phyloP scores from a whole-genome alignment of 192 early-diverging fungal genomes.

The Haplosporangium gracile region DNA sequence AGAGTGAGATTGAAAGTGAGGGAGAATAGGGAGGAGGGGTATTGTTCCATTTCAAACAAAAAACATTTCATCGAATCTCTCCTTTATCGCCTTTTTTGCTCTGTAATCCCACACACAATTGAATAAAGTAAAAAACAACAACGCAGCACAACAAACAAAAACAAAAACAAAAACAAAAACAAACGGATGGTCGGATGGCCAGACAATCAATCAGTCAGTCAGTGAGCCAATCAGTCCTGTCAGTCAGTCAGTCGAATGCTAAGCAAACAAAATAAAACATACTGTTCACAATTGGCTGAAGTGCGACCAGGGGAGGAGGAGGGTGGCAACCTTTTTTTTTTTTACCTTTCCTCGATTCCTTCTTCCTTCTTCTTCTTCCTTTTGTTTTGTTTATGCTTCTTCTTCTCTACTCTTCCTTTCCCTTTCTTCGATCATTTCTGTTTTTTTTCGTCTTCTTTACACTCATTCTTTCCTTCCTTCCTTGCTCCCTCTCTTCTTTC shows the following conservation, averaged over 20 bases:
- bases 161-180: not conserved
- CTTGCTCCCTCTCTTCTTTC: no score
- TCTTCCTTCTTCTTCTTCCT: not conserved
- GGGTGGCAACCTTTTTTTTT: not conserved
- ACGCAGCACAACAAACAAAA: not conserved
- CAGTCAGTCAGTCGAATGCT: not conserved
- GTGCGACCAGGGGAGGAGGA: no score
- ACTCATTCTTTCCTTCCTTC: no score
- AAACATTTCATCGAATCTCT: not conserved
- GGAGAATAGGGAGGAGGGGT: not conserved
- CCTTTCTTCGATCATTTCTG: not conserved
- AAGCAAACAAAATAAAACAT: not conserved
- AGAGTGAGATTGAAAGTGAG: no score
- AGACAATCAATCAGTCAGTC: not conserved
- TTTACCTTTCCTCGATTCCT: not conserved
- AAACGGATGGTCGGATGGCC: not conserved
- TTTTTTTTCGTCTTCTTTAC: not conserved
- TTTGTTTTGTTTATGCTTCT: not conserved
- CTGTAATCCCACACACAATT: not conserved
- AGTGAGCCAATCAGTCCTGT: no score
- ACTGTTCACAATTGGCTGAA: not conserved
- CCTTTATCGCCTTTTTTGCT: not conserved
- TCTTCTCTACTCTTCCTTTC: not conserved
- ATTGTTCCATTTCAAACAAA: slow-evolving; percentile 6
- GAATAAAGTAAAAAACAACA: not conserved